Evolutionary conservation across 73 alveolate species (phyloP), one percentile per base, ranked within the genome.

Genomic region (Effrenium voratum): DNA sequence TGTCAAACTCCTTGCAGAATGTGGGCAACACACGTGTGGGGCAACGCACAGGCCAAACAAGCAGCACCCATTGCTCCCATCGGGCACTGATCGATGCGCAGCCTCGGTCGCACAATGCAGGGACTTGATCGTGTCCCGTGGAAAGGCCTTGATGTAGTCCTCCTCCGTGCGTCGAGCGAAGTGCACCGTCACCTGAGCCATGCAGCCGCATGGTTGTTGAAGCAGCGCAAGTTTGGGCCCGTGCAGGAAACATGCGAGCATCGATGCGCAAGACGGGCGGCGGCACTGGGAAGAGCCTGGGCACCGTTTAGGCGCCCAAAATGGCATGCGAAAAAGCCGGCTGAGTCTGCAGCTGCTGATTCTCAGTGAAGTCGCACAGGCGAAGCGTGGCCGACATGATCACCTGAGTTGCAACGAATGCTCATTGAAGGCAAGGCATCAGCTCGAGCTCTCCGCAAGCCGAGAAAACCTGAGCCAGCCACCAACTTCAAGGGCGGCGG

Each of bases 321-420:
- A 36, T 16, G 34, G 52, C 44, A 16, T 16, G 36, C 34, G 30
- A 41, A 36, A 63, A 26, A 79, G 28, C 60, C 22, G 49, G 5
- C 28, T 87, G 70, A 87, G 95, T 43, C 0, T 22, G 44, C 2
- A n/a, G 66, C 97, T 90, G 97, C 57, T 68, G 87, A 34, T 90
- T 90, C 46, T 90, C 97, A 6, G 97, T 90, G 87, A 90, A 90
- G 55, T 90, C 97, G 36, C 97, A 90, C 15, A 90, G 55, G 8
- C 97, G 86, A 75, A 90, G 41, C 45, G 97, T 90, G 36, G 97
- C 97, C 4, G 97, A 90, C 97, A 90, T 90, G 97, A 90, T 90
- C 77, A 90, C 97, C 97, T 90, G 1, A 24, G 38, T 22, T 40
- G 19, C 49, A 8, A 72, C 32, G 32, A 47, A 8, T 13, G 34